Percentiles rank a stretch among this genome's conserved stretches.
These are phyloP conservation scores for Kodamaea sagamina DNA, from an alignment of 805 yeast genomes.

Conservation along the genomic window DNA sequence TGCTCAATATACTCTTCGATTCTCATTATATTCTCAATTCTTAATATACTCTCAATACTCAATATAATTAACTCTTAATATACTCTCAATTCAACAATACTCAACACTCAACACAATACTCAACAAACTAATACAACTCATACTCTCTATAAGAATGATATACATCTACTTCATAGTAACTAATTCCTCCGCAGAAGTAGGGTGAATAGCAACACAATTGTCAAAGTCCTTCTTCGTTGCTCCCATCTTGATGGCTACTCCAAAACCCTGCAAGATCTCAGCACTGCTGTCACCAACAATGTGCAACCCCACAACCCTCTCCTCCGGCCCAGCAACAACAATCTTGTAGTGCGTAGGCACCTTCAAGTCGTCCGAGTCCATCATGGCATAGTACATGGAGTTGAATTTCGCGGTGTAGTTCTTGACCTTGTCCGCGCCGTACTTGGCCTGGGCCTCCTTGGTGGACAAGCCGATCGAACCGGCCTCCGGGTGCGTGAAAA, in stretches of 20 bases:
- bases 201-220: conserved; percentile 96
- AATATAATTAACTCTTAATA: too few species aligned
- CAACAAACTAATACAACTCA: too few species aligned
- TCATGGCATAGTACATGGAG: conserved; percentile 91
- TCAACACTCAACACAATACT: too few species aligned
- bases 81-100: too few species aligned
- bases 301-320: conserved; percentile 94
- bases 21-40: too few species aligned
- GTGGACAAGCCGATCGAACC: conserved; percentile 91
- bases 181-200: conserved; percentile 96
- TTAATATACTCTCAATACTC: too few species aligned
- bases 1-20: too few species aligned
- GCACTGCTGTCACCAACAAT: conserved; percentile 87
- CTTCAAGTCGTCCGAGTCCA: conserved; percentile 61
- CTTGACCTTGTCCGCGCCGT: conserved; percentile 78
- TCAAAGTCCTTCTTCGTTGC: conserved; percentile 97
- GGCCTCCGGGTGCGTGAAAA: conserved; percentile 98
- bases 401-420: conserved; percentile 80
- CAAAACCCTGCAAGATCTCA: conserved; percentile 96
- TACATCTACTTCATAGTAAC: conserved; percentile 65
- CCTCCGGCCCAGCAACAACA: conserved; percentile 74
- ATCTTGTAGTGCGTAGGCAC: conserved; percentile 87
- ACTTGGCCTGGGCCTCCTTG: conserved; percentile 71
- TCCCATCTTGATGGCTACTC: conserved; percentile 98
- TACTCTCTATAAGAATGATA: background rate